A percentile compares a stretch with the other conserved stretches of the same genome.
These are phyloP conservation scores for Cenococcum geophilum DNA, from an alignment of 495 filamentous ascomycete genomes.

Conservation along the genomic window DNA sequence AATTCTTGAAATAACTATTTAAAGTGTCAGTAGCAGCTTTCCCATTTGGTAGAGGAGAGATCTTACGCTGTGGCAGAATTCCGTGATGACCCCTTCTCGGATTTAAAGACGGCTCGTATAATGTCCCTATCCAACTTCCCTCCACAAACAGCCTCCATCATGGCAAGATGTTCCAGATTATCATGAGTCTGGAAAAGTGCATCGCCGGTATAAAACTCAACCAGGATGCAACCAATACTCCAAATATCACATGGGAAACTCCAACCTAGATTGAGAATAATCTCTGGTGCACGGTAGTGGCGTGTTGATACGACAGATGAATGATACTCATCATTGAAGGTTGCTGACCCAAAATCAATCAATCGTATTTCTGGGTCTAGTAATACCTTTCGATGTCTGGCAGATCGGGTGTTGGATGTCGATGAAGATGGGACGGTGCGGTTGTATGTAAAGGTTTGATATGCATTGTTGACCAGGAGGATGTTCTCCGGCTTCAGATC, in stretches of 20 bases:
- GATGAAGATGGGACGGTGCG: conserved; percentile 90
- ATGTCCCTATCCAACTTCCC: conserved; percentile 66
- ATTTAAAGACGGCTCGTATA: conserved; percentile 64
- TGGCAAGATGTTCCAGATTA: conserved; percentile 96
- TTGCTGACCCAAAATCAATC: conserved; percentile 97
- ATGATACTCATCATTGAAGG: conserved; percentile 97
- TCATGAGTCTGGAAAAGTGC: conserved; percentile 97
- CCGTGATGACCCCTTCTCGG: conserved; percentile 54
- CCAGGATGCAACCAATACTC: conserved; percentile 97
- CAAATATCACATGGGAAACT: conserved; percentile 97
- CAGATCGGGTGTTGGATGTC: conserved; percentile 63
- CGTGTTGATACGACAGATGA: conserved; percentile 94
- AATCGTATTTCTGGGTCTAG: conserved; percentile 93
- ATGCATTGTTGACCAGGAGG: conserved; percentile 78
- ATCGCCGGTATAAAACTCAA: conserved; percentile 98
- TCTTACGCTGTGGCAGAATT: conserved; percentile 81
- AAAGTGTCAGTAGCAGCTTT: conserved; percentile 28
- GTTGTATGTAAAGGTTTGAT: conserved; percentile 97
- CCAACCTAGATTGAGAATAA: conserved; percentile 95
- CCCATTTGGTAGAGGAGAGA: not conserved
- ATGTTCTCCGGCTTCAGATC: conserved; percentile 99
- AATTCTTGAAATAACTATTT: conserved; percentile 73
- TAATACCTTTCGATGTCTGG: conserved; percentile 78
- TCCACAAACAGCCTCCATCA: conserved; percentile 93
- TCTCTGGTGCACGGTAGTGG: conserved; percentile 94